Conservation (phyloP, 495 filamentous ascomycete species). For the Cairneyella variabilis region DNA sequence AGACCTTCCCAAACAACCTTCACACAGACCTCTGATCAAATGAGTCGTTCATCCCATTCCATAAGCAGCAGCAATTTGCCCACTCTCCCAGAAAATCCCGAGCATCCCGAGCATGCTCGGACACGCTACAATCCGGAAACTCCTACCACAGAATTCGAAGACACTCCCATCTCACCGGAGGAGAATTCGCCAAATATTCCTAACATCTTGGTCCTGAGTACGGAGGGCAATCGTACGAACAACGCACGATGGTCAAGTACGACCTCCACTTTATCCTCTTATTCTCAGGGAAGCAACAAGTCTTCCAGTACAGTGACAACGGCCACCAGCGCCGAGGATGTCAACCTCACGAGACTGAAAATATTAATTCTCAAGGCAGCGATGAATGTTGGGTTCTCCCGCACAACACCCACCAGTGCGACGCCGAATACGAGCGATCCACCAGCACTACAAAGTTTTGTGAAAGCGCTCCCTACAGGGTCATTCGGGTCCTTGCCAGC, state of each 20-base stretch:
- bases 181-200: conserved; percentile 63
- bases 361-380: conserved; percentile 77
- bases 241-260: conserved; percentile 69
- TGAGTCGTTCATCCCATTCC: conserved; percentile 20
- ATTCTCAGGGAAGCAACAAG: conserved; percentile 64
- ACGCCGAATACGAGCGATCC: conserved; percentile 29
- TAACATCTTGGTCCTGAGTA: conserved; percentile 82
- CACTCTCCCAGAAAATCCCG: conserved; percentile 23
- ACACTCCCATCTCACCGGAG: conserved; percentile 75
- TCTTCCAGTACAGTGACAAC: conserved; percentile 74
- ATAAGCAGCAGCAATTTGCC: conserved; percentile 16
- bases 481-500: conserved; percentile 70
- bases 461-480: conserved; percentile 68
- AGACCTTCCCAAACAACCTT: conserved; percentile 76
- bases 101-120: conserved; percentile 15
- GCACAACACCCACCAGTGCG: conserved; percentile 36
- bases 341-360: conserved; percentile 69
- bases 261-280: conserved; percentile 68
- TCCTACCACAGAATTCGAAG: conserved; percentile 89
- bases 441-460: conserved; percentile 58
- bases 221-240: conserved; percentile 42
- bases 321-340: conserved; percentile 62
- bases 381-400: conserved; percentile 68
- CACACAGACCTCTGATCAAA: conserved; percentile 43
- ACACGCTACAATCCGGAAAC: conserved; percentile 62